These are phyloP conservation scores for Astrothelium subdiscretum DNA, from an alignment of 495 filamentous ascomycete species.

Conservation along the genomic window DNA sequence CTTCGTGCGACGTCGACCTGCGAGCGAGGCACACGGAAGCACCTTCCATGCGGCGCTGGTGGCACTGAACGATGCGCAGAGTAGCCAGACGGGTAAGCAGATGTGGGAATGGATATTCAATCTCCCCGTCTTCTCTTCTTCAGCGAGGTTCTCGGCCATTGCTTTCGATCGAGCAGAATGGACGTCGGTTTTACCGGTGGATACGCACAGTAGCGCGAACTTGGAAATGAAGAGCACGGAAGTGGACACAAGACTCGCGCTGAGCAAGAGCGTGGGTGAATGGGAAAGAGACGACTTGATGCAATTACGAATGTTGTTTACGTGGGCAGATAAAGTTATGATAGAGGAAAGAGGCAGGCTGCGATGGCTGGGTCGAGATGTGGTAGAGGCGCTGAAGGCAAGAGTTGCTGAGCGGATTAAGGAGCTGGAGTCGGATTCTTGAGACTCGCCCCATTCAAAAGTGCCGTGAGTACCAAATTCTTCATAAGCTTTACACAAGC, in stretches of 20 bases:
- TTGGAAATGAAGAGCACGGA: constrained; percentile 44
- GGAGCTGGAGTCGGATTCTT: constrained; percentile 13
- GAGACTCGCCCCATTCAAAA: neutral
- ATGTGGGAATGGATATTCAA: constrained; percentile 70
- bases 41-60: constrained; percentile 62
- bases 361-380: constrained; percentile 29
- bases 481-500: neutral
- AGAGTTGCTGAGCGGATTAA: constrained; percentile 34
- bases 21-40: constrained; percentile 48
- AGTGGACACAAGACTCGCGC: constrained; percentile 65
- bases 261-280: constrained; percentile 51
- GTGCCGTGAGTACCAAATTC: neutral
- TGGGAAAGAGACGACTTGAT: constrained; percentile 56
- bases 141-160: constrained; percentile 8
- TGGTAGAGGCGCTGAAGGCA: constrained; percentile 27
- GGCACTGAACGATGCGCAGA: constrained; percentile 27
- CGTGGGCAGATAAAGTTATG: constrained; percentile 54
- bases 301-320: constrained; percentile 67
- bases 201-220: constrained; percentile 22
- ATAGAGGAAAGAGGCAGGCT: constrained; percentile 27
- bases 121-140: constrained; percentile 40
- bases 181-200: constrained; percentile 57
- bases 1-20: constrained; percentile 68
- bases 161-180: constrained; percentile 66
- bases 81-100: constrained; percentile 14